Percentiles rank a stretch among this genome's conserved stretches.
Evolutionary conservation across 2,329 filamentous ascomycete genomes (phyloP).

Genomic region (Penicillium occitanis): DNA sequence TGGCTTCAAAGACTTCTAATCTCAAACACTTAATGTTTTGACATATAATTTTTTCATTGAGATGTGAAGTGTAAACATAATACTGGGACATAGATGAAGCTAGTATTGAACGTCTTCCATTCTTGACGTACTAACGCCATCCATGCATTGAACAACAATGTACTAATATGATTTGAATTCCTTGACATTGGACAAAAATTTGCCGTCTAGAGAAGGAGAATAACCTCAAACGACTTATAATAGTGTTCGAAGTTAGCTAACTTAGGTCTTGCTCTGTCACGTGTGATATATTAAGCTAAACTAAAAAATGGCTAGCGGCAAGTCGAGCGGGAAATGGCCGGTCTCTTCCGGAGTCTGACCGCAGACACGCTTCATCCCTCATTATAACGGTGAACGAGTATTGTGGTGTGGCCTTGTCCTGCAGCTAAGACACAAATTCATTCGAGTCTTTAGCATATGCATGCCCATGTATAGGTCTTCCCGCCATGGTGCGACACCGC

Average conservation of each 20-base stretch:
- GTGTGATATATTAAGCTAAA: background rate
- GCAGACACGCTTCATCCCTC: background rate
- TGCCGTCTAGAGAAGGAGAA: background rate
- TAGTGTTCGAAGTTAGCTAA: background rate
- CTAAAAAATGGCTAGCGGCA: background rate
- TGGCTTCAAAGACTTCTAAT: too few relatives aligned
- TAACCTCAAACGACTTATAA: background rate
- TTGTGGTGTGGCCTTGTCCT: background rate
- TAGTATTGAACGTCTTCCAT: background rate
- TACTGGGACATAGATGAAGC: background rate
- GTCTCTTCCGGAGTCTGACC: background rate
- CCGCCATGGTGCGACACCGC: too few relatives aligned
- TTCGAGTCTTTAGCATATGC: background rate
- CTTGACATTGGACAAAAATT: background rate
- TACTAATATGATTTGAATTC: too few relatives aligned
- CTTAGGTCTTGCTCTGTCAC: background rate
- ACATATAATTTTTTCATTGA: too few relatives aligned
- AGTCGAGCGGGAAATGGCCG: background rate
- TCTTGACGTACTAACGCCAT: background rate
- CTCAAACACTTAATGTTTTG: too few relatives aligned
- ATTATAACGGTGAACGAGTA: background rate
- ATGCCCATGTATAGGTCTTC: background rate
- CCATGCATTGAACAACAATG: background rate
- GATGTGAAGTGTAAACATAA: background rate
- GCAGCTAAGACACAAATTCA: background rate